Base-by-base conservation (phyloP, 495 filamentous ascomycete species). In the Penicillium longicatenatum region DNA sequence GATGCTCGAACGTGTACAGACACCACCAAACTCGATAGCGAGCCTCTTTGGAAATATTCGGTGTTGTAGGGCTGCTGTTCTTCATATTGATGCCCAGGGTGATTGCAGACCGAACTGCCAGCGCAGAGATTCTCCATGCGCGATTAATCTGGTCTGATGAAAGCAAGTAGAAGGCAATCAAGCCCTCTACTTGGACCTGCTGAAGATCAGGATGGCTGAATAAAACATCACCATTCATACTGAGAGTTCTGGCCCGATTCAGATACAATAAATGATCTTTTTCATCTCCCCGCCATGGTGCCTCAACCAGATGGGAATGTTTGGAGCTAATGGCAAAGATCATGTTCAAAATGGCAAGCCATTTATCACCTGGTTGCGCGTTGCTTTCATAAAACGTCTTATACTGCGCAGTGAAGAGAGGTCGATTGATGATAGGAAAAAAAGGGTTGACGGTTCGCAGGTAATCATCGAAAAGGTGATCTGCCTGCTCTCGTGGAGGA, bases 11-110 rank as follows among this genome's bases (percentile, higher is more conserved):
- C 1, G 75, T 81, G 55, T 85, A 86, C 4, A 89, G 58, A 33
- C 84, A 82, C 82, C 84, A 89, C 86, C 86, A 89, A 17, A 88
- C 77, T 39, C 83, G 81, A 49, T 85, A 80, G 43, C 86, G 79
- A 49, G 82, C 75, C 62, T 89, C 86, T 62, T 83, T 86, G n/a
- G 86, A 78, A 12, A 76, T 62, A 54, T 81, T 76, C 8, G 74
- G 59, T 2, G 84, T 76, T 2, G 70, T 65, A 17, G 75, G 71
- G 46, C 77, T 82, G 22, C 81, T 79, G 59, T 80, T 89, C 39
- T 85, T 84, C 62, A 88, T 73, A 60, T 89, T 86, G 20, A 90
- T 74, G 8, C 86, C 86, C 11, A 89, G 76, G 2, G 81, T 80
- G 44, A 84, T 77, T 9, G 82, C 84, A 55, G 82, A 80, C 20